phyloP scores from a whole-genome alignment of 179 eudicot genomes.

The Beta corolliflora region DNA sequence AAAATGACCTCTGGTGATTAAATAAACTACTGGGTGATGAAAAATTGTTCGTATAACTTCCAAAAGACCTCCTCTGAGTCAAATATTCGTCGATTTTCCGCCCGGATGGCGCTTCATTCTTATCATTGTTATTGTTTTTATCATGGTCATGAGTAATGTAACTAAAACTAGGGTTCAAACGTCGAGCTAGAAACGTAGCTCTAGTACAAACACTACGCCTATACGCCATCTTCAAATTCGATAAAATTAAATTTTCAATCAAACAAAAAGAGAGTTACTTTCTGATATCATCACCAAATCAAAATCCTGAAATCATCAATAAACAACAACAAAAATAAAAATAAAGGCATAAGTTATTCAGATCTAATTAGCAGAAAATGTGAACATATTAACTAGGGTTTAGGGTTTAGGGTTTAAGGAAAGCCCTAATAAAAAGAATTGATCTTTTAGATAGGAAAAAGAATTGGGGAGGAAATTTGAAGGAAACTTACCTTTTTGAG shows the following conservation, averaged over 20 bases:
- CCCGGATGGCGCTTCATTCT: slow-evolving; percentile 14
- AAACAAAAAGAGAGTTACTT: neutral
- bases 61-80: slow-evolving; percentile 32
- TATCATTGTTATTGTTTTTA: slow-evolving; percentile 28
- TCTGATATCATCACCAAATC: slow-evolving; percentile 9
- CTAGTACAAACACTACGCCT: slow-evolving; percentile 62
- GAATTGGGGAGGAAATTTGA: neutral
- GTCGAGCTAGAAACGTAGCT: slow-evolving; percentile 47
- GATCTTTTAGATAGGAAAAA: neutral
- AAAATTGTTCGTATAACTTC: slow-evolving; percentile 26
- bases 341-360: neutral
- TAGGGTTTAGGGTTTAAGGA: slow-evolving; percentile 47
- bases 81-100: slow-evolving; percentile 16
- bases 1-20: slow-evolving; percentile 19
- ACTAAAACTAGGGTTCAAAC: slow-evolving; percentile 47
- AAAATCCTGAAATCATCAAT: slow-evolving; percentile 24
- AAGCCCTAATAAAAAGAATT: neutral
- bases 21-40: slow-evolving; percentile 24
- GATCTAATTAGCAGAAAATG: neutral
- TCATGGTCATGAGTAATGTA: slow-evolving; percentile 41
- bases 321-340: neutral
- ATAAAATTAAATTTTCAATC: neutral
- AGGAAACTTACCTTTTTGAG: neutral
- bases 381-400: slow-evolving; percentile 21
- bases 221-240: slow-evolving; percentile 51